Percentiles rank a stretch among this genome's conserved stretches.
Evolutionary conservation across 495 filamentous ascomycete genomes (phyloP).

Genomic region (Neurospora intermedia): DNA sequence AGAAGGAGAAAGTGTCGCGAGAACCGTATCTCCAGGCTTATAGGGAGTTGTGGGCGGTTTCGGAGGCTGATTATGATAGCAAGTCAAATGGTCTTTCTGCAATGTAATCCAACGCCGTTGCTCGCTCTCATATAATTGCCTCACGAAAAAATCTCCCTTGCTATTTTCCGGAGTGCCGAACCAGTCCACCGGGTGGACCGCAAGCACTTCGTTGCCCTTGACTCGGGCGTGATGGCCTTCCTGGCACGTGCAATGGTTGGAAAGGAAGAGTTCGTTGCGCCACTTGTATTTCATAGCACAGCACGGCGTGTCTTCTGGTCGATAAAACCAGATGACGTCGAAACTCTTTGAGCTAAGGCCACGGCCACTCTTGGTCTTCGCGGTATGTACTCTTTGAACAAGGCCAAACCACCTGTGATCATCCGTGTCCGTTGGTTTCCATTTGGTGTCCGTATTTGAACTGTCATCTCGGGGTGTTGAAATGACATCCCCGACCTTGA

Average conservation of each 20-base stretch:
- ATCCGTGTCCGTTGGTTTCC: conserved; percentile 38
- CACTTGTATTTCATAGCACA: conserved; percentile 53
- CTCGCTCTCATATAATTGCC: conserved; percentile 51
- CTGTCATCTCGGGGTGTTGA: conserved; percentile 30
- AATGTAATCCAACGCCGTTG: conserved; percentile 43
- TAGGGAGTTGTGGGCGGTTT: conserved; percentile 13
- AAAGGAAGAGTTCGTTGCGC: conserved; percentile 62
- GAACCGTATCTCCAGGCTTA: conserved; percentile 44
- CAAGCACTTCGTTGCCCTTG: conserved; percentile 39
- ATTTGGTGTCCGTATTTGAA: conserved; percentile 35
- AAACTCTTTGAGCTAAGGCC: conserved; percentile 26
- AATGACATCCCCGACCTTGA: conserved; percentile 30
- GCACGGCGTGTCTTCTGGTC: conserved; percentile 55
- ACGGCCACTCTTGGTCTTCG: conserved; percentile 3
- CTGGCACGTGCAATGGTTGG: conserved; percentile 62
- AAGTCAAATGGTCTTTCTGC: conserved; percentile 32
- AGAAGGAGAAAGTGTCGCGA: conserved; percentile 21
- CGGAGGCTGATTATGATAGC: conserved; percentile 15
- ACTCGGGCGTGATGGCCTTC: conserved; percentile 29
- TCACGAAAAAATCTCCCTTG: conserved; percentile 46
- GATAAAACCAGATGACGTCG: conserved; percentile 62
- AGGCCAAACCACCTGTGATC: conserved; percentile 53
- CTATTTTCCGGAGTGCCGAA: conserved; percentile 33
- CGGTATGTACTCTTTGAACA: conserved; percentile 44
- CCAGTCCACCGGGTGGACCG: conserved; percentile 45